Evolutionary conservation across 2,329 filamentous ascomycete species (phyloP).

Genomic region (Tothia fuscella): DNA sequence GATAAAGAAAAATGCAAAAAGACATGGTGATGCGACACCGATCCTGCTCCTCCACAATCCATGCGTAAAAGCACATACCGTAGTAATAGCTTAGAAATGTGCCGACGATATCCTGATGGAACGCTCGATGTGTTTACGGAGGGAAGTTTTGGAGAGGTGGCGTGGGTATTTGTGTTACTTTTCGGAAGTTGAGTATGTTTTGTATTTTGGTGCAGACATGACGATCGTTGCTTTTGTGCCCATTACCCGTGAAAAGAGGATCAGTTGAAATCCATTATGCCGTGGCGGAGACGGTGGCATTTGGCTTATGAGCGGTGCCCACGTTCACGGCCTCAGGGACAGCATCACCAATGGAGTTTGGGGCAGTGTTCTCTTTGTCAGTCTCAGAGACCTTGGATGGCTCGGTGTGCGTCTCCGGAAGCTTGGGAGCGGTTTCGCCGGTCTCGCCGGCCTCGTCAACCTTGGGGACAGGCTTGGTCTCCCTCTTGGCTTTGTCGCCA

Average conservation of each 20-base stretch:
- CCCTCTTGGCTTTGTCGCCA: slow-evolving; percentile 25
- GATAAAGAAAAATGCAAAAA: not conserved
- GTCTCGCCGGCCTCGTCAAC: slow-evolving; percentile 20
- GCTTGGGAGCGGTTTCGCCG: slow-evolving; percentile 14
- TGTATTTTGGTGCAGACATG: not conserved
- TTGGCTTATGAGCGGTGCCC: slow-evolving; percentile 28
- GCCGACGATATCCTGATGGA: not conserved
- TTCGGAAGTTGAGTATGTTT: not conserved
- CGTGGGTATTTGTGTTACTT: not conserved
- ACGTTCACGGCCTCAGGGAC: slow-evolving; percentile 27
- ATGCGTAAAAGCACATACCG: not conserved
- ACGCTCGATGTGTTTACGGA: not conserved
- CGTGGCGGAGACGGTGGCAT: slow-evolving; percentile 28
- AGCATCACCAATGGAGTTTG: slow-evolving; percentile 24
- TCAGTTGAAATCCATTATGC: slow-evolving; percentile 42
- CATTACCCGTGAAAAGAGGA: slow-evolving; percentile 8
- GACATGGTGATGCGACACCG: too few species aligned
- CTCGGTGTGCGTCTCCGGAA: not conserved
- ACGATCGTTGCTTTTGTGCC: slow-evolving; percentile 9
- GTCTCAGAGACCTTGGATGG: slow-evolving; percentile 6
- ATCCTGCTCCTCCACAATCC: too few species aligned
- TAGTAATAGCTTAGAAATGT: not conserved
- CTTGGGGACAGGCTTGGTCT: slow-evolving; percentile 23
- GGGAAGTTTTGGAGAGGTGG: not conserved
- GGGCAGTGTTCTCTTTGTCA: slow-evolving; percentile 4